phyloP scores from a whole-genome alignment of 352 stramenopile genomes.

The Pythium plurisporium region DNA sequence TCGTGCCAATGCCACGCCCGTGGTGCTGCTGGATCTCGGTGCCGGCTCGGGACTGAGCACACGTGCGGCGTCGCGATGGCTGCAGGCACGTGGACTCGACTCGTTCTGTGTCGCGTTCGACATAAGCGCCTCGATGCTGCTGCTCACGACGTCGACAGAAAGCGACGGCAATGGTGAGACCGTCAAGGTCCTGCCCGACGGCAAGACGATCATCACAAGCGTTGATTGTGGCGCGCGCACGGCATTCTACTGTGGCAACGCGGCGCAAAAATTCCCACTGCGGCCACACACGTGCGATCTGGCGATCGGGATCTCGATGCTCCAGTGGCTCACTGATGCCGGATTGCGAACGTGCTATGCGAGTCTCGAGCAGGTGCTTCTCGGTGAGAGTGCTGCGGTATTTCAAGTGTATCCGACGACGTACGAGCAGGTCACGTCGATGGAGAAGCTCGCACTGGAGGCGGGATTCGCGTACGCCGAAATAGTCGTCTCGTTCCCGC shows the following conservation, averaged over 20 bases:
- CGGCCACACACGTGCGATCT: slow-evolving; percentile 35
- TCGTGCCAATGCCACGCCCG: background rate
- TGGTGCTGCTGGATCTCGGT: slow-evolving; percentile 57
- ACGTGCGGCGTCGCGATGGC: slow-evolving; percentile 42
- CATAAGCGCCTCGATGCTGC: slow-evolving; percentile 74
- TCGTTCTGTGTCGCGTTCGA: slow-evolving; percentile 62
- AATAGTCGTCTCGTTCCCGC: slow-evolving; percentile 66
- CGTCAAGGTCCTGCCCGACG: slow-evolving; percentile 12
- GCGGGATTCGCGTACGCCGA: slow-evolving; percentile 51
- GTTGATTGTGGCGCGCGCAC: slow-evolving; percentile 10
- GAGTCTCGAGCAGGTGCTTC: slow-evolving; percentile 38
- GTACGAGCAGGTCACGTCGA: slow-evolving; percentile 46
- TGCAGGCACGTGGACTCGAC: slow-evolving; percentile 27
- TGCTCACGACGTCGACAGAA: slow-evolving; percentile 21
- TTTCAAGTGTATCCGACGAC: slow-evolving; percentile 73
- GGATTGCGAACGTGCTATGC: slow-evolving; percentile 57
- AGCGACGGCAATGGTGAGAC: background rate
- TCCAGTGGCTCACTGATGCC: slow-evolving; percentile 69
- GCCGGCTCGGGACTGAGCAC: slow-evolving; percentile 71
- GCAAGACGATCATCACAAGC: slow-evolving; percentile 8
- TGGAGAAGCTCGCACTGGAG: slow-evolving; percentile 44
- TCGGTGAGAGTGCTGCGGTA: slow-evolving; percentile 24
- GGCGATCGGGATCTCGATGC: slow-evolving; percentile 77
- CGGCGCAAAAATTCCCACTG: slow-evolving; percentile 54
- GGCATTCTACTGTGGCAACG: slow-evolving; percentile 63